Evolutionary conservation across 176 grass and related monocot species (phyloP).

Genomic region (Carex cristatella): DNA sequence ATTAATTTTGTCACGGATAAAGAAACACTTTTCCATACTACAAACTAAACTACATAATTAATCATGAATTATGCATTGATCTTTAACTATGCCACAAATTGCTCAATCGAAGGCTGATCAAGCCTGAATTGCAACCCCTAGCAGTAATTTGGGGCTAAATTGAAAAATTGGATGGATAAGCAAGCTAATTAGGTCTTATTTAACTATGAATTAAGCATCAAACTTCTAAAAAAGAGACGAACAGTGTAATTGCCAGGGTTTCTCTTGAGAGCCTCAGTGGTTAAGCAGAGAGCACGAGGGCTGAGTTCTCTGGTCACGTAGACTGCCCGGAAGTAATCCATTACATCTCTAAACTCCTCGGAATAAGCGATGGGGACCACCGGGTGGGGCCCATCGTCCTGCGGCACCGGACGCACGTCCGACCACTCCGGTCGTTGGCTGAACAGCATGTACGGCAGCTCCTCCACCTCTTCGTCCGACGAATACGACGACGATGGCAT

Average conservation of each 20-base stretch:
- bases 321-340: constrained; percentile 94
- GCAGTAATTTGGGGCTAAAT: neutral
- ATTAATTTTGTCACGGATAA: too few relatives aligned
- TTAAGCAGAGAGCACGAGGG: constrained; percentile 57
- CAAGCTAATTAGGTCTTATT: neutral
- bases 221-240: too few relatives aligned
- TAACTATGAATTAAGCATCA: too few relatives aligned
- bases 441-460: constrained; percentile 33
- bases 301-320: constrained; percentile 61
- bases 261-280: constrained; percentile 54
- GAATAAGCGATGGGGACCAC: constrained; percentile 65
- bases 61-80: too few relatives aligned
- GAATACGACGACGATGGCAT: constrained; percentile 25
- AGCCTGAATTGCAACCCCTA: neutral
- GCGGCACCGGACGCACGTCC: constrained; percentile 57
- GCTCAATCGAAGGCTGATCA: neutral
- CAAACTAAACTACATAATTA: too few relatives aligned
- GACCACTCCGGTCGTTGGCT: constrained; percentile 51
- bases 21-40: too few relatives aligned
- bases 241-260: constrained; percentile 69
- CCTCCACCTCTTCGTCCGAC: neutral
- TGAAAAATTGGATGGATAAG: neutral
- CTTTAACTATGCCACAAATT: neutral
- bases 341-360: constrained; percentile 68
- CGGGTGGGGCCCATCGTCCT: constrained; percentile 68